Evolutionary conservation across 768 basidiomycete species (phyloP).

Genomic region (Butyriboletus loyo): DNA sequence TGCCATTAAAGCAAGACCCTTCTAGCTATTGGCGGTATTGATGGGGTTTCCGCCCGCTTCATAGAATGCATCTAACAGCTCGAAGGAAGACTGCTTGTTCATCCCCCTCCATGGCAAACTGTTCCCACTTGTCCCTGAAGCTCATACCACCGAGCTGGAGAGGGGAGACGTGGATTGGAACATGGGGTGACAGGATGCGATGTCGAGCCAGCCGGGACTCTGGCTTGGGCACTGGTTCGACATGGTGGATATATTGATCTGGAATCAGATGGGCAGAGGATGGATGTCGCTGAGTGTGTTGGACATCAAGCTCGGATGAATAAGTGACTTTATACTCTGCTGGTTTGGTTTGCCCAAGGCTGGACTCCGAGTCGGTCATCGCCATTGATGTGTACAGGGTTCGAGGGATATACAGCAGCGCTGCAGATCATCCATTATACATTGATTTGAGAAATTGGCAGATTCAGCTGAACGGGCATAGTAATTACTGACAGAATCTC

Average conservation of each 20-base stretch:
- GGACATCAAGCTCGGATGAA: background rate
- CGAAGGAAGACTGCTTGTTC: background rate
- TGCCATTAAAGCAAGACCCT: background rate
- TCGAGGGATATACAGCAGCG: too few species aligned
- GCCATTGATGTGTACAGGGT: too few species aligned
- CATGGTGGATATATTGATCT: background rate
- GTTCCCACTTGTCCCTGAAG: background rate
- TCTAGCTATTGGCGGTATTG: background rate
- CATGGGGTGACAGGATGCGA: constrained; percentile 12
- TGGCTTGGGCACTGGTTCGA: constrained; percentile 24
- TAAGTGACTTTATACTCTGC: background rate
- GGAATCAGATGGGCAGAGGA: background rate
- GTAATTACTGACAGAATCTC: too few species aligned
- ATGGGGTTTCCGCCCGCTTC: background rate
- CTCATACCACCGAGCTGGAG: background rate
- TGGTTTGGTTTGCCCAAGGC: too few species aligned
- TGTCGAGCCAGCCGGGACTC: constrained; percentile 30
- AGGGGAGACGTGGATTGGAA: background rate
- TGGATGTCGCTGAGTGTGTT: background rate
- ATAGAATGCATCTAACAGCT: background rate
- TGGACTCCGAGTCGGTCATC: too few species aligned
- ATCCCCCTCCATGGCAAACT: background rate
- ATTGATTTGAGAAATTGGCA: too few species aligned
- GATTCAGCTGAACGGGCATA: too few species aligned
- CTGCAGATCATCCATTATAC: too few species aligned